Evolutionary conservation across 805 yeast species (phyloP), one percentile per base, ranked within the genome.

Genomic region (Starmerella lactis-condensi): DNA sequence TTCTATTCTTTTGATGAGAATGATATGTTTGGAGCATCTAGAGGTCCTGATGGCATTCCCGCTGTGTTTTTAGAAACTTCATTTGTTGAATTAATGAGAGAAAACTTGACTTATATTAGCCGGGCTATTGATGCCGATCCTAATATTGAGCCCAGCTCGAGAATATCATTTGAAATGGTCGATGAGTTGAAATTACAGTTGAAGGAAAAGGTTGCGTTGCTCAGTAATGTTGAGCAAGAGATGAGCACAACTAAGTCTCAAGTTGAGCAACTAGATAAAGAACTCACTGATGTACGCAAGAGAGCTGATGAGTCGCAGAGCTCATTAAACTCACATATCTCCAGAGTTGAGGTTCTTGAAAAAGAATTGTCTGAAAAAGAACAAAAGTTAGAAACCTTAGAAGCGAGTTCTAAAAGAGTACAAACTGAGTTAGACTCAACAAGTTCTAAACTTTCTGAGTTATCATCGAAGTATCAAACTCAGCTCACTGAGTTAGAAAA

Each of bases 41-140:
- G 66, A 39, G 93, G 81, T 48, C 73, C 70, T 2, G 71, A 92
- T 1, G 98, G 98, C 1, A 62, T 85, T 25, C 98, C 96, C 0
- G 68, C 70, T 35, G 75, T 85, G 1, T 81, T 65, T 44, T 75
- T 89, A 46, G 74, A 72, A 35, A 48, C 65, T 0, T 53, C 61
- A 2, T 79, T 79, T 48, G 70, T 77, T 3, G 57, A 56, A 3
- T 55, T 82, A 31, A 56, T 89, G 26, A 71, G 70, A 38, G 89
- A 75, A 2, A 75, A 79, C 44, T 69, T 64, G 38, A 52, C 61
- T 19, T 62, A 94, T 35, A 67, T 89, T 17, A 65, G 65, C 38
- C 64, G 71, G 27, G 73, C 93, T 0, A 54, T 85, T 22, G 71
- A 70, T 22, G 75, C 71, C 38, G 79, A 72, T 43, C 93, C 96